These are phyloP conservation scores for Podaxis carcinomalis DNA, from an alignment of 768 basidiomycete genomes.

Conservation along the genomic window DNA sequence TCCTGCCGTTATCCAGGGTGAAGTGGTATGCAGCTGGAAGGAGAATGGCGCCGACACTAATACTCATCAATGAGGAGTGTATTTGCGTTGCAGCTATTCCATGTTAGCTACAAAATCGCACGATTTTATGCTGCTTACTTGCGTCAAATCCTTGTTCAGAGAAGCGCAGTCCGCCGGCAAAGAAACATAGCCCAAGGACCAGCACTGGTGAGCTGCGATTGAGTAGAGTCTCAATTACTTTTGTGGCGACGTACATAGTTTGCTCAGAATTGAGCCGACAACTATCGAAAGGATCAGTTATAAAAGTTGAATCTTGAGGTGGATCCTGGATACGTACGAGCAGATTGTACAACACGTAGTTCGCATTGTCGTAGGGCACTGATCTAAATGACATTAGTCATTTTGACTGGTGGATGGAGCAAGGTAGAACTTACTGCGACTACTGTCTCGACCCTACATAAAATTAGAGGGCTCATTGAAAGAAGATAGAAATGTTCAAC, in stretches of 20 bases:
- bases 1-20: conserved; percentile 35
- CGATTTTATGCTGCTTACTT: conserved; percentile 36
- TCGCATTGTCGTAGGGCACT: conserved; percentile 83
- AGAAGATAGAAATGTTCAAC: conserved; percentile 8
- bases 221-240: background rate
- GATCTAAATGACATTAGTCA: conserved; percentile 38
- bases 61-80: conserved; percentile 67
- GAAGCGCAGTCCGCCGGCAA: conserved; percentile 74
- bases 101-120: background rate
- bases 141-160: conserved; percentile 76
- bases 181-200: conserved; percentile 82
- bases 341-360: conserved; percentile 74
- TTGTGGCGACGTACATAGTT: conserved; percentile 43
- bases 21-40: conserved; percentile 77
- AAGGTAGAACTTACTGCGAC: conserved; percentile 53
- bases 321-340: conserved; percentile 42
- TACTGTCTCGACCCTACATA: conserved; percentile 53
- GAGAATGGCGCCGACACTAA: conserved; percentile 77
- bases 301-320: background rate
- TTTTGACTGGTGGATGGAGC: background rate
- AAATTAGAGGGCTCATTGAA: background rate
- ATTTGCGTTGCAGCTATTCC: conserved; percentile 62
- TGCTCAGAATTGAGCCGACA: conserved; percentile 79
- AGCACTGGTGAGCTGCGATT: conserved; percentile 45
- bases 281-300: conserved; percentile 37